A percentile compares a stretch with the other conserved stretches of the same genome.
Conservation (phyloP, 139 green algal species). For the Tetratostichococcus sp. region DNA sequence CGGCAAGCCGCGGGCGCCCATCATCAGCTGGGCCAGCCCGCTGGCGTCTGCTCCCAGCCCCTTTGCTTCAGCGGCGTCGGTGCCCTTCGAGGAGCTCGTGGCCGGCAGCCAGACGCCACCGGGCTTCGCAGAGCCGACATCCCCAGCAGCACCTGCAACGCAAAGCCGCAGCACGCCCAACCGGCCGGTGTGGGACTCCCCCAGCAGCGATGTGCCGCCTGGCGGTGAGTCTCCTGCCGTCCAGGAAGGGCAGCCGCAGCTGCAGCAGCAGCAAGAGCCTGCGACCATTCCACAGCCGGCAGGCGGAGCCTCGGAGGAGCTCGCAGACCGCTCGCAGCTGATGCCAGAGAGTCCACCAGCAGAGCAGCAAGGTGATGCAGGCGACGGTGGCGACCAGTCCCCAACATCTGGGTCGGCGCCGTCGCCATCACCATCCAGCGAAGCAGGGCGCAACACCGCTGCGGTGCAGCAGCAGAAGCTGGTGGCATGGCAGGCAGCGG, state of each 20-base stretch:
- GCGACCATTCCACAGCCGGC: no score
- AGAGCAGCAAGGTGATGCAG: no score
- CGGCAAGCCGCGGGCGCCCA: neutral
- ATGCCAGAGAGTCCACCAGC: no score
- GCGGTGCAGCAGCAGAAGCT: neutral
- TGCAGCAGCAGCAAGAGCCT: neutral
- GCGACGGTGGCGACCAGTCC: neutral
- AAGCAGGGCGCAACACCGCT: neutral
- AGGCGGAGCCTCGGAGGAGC: no score
- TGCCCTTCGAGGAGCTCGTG: neutral
- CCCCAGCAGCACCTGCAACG: no score
- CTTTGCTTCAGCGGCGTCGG: neutral
- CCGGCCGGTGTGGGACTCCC: neutral
- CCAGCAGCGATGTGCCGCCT: neutral
- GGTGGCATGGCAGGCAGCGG: neutral
- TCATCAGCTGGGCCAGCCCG: neutral
- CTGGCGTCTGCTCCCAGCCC: neutral
- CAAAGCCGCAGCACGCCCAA: neutral
- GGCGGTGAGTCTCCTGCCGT: neutral
- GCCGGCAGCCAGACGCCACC: neutral
- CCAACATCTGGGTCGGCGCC: no score
- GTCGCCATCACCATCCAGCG: neutral
- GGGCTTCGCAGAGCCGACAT: neutral
- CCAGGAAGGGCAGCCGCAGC: no score
- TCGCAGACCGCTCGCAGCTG: no score